phyloP scores from a whole-genome alignment of 495 filamentous ascomycete species.

The Hyphodiscus hymeniophilus region DNA sequence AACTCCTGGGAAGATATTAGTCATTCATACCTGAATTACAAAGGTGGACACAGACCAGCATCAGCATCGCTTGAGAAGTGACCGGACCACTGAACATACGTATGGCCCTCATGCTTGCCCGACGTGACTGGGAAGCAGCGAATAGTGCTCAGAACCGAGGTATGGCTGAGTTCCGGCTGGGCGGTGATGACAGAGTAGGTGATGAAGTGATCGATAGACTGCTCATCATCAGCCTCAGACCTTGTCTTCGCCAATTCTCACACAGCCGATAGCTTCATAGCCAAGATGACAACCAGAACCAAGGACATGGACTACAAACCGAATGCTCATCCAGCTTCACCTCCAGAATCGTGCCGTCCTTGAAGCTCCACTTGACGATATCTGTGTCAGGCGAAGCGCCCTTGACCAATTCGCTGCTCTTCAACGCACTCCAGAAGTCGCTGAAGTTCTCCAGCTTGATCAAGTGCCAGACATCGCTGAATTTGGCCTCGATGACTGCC shows the following conservation, averaged over 20 bases:
- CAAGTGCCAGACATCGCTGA: slow-evolving; percentile 57
- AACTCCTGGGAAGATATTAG: slow-evolving; percentile 36
- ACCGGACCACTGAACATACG: slow-evolving; percentile 55
- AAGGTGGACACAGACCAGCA: slow-evolving; percentile 38
- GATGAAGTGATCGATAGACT: slow-evolving; percentile 63
- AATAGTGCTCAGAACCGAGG: slow-evolving; percentile 53
- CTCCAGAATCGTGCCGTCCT: slow-evolving; percentile 53
- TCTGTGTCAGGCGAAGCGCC: slow-evolving; percentile 52
- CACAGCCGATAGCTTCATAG: not conserved
- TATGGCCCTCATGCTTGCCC: slow-evolving; percentile 49
- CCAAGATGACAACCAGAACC: not conserved
- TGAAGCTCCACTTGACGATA: slow-evolving; percentile 55
- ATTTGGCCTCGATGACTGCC: slow-evolving; percentile 52
- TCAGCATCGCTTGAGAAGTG: slow-evolving; percentile 62
- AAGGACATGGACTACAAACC: slow-evolving; percentile 27
- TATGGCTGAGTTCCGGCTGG: slow-evolving; percentile 49
- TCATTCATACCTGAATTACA: slow-evolving; percentile 9
- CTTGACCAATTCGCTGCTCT: slow-evolving; percentile 48
- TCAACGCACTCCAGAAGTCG: slow-evolving; percentile 50
- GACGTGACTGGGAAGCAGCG: slow-evolving; percentile 51
- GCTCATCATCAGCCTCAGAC: not conserved
- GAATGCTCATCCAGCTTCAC: slow-evolving; percentile 67
- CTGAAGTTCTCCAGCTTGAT: slow-evolving; percentile 56
- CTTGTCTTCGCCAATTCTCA: no score
- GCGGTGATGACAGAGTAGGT: slow-evolving; percentile 60